These are phyloP conservation scores for Lathyrus tuberosus DNA, from an alignment of 306 rosid species.

Conservation along the genomic window DNA sequence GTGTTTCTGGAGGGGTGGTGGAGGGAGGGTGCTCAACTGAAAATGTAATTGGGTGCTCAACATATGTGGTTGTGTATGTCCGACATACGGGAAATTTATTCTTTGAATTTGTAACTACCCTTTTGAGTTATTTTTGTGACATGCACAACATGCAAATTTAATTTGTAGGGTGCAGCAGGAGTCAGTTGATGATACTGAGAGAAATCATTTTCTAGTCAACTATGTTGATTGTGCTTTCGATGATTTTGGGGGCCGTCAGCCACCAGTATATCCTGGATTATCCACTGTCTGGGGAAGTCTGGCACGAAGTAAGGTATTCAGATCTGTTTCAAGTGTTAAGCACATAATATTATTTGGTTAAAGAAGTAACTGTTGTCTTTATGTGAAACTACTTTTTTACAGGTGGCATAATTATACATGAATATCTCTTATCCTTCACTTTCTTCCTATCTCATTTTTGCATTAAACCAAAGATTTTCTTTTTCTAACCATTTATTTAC, in stretches of 20 bases:
- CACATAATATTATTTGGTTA: constrained; percentile 19
- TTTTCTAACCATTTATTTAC: constrained; percentile 21
- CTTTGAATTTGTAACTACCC: constrained; percentile 13
- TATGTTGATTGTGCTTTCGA: constrained; percentile 96
- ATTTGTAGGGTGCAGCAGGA: constrained; percentile 97
- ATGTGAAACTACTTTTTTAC: constrained; percentile 1
- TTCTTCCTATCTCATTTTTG: not conserved
- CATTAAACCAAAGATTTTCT: not conserved
- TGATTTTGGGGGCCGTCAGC: constrained; percentile 99
- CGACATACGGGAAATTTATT: constrained; percentile 23
- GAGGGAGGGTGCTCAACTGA: not conserved
- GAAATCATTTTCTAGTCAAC: constrained; percentile 93
- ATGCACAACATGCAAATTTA: constrained; percentile 16
- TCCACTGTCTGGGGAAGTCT: constrained; percentile 99
- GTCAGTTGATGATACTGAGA: constrained; percentile 93
- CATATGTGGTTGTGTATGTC: constrained; percentile 4
- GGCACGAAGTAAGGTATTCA: constrained; percentile 93
- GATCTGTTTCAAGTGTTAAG: constrained; percentile 3
- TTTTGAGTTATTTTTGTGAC: constrained; percentile 30
- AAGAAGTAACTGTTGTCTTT: constrained; percentile 18
- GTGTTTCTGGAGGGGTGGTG: not conserved
- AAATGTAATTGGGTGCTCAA: constrained; percentile 16
- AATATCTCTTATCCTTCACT: constrained; percentile 4
- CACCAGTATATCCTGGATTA: constrained; percentile 97
- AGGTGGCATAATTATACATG: constrained; percentile 9